Conservation (phyloP, 1,284 basidiomycete genomes). For the Boletus mariae region DNA sequence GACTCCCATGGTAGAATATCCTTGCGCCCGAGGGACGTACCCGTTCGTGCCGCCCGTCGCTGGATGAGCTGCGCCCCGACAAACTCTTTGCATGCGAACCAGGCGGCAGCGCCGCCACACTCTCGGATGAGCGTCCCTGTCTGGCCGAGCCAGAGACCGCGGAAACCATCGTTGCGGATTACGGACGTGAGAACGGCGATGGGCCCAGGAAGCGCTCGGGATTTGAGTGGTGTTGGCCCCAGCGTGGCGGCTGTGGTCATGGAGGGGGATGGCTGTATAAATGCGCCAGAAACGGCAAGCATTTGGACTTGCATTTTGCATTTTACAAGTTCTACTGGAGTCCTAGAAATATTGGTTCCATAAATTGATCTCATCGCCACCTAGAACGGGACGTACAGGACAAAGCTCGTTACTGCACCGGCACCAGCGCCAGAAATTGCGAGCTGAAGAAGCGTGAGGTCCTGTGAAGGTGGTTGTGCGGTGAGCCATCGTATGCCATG, state of each 20-base stretch:
- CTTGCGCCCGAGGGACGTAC: conserved; percentile 24
- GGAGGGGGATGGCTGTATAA: conserved; percentile 14
- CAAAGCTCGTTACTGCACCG: conserved; percentile 81
- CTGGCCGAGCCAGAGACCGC: conserved; percentile 94
- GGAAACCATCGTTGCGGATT: conserved; percentile 66
- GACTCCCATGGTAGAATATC: conserved; percentile 77
- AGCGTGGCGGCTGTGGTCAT: conserved; percentile 5
- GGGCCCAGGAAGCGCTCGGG: conserved; percentile 53
- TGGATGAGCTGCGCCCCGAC: conserved; percentile 59
- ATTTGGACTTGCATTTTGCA: conserved; percentile 99
- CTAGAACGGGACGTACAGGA: conserved; percentile 56
- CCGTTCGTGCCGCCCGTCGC: conserved; percentile 33
- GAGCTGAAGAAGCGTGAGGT: conserved; percentile 65
- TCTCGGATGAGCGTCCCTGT: conserved; percentile 94
- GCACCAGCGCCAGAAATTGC: conserved; percentile 83
- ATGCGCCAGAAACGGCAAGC: conserved; percentile 41
- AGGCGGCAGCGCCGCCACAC: conserved; percentile 86
- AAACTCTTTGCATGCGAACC: conserved; percentile 90
- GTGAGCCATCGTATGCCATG: conserved; percentile 49
- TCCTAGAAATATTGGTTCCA: conserved; percentile 43
- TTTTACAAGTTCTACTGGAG: conserved; percentile 94
- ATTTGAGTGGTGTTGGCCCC: neutral
- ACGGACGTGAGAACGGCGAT: conserved; percentile 64
- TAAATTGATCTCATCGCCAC: neutral
- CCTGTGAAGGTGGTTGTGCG: conserved; percentile 32